phyloP scores from a whole-genome alignment of 2,329 filamentous ascomycete genomes.

The Sclerotinia sclerotiorum region DNA sequence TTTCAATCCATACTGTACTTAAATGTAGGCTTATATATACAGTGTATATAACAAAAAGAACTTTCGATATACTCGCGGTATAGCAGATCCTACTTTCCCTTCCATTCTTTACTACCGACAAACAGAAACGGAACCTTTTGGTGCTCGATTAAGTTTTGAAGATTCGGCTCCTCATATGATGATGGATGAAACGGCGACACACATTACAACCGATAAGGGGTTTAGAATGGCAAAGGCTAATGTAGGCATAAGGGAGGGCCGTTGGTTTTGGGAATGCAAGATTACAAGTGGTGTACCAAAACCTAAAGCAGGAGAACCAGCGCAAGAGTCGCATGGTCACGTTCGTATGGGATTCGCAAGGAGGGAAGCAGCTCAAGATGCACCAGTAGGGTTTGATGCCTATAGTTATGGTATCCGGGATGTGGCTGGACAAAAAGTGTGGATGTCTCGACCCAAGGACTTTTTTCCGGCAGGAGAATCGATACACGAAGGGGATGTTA shows the following conservation, averaged over 20 bases:
- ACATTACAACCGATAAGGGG: slow-evolving; percentile 87
- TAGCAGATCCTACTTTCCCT: slow-evolving; percentile 83
- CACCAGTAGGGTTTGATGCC: slow-evolving; percentile 81
- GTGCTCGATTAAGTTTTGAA: slow-evolving; percentile 85
- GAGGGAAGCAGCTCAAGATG: slow-evolving; percentile 77
- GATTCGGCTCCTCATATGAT: slow-evolving; percentile 84
- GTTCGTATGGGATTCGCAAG: slow-evolving; percentile 86
- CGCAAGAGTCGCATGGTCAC: slow-evolving; percentile 47
- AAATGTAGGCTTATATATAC: slow-evolving; percentile 24
- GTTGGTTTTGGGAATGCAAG: slow-evolving; percentile 93
- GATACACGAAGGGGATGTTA: slow-evolving; percentile 85
- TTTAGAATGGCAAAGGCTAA: slow-evolving; percentile 91
- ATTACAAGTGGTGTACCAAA: slow-evolving; percentile 72
- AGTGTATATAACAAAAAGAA: slow-evolving; percentile 66
- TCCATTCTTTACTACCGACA: slow-evolving; percentile 87
- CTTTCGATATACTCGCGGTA: slow-evolving; percentile 87
- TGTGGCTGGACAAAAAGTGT: slow-evolving; percentile 84
- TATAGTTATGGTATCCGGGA: slow-evolving; percentile 95
- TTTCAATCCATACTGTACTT: neutral
- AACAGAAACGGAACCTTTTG: slow-evolving; percentile 81
- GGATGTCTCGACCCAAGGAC: slow-evolving; percentile 89
- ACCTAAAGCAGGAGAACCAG: slow-evolving; percentile 31
- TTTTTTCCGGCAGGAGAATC: slow-evolving; percentile 79
- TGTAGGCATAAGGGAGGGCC: slow-evolving; percentile 82
- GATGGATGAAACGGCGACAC: slow-evolving; percentile 71